Evolutionary conservation across 2,329 filamentous ascomycete species (phyloP), one percentile per base, ranked within the genome.

Genomic region (Alternaria viburni): DNA sequence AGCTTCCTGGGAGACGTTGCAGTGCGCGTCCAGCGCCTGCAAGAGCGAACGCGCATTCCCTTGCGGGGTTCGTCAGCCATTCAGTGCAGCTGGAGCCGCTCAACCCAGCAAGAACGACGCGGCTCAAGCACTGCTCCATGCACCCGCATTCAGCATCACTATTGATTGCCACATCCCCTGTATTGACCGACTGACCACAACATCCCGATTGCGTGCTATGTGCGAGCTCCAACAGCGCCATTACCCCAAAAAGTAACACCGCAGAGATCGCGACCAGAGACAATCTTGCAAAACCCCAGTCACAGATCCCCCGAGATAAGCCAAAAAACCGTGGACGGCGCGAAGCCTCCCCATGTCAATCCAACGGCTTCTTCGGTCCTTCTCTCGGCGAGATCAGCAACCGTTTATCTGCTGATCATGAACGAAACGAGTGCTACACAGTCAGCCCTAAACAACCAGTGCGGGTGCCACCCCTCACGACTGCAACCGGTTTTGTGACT

Each of bases 281-380:
- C 36, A n/a, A 52, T 23, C 21, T 23, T 52, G 30, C 19, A 7
- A 41, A 52, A 41, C 49, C 49, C 49, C 30, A 52, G 49, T 52
- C 49, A 52, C 30, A 36, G 49, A 52, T 52, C 49, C 49, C 13
- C 28, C 28, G 28, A 52, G 49, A 52, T 52, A 52, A 52, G 49
- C 49, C 49, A 52, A 41, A 52, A 19, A 51, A 30, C 49, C 49
- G 49, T 36, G 30, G 30, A 52, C 28, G 19, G 28, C 49, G 49
- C 49, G 49, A 52, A 41, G 49, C 30, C 19, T 52, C 28, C 28
- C 49, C 49, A 41, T 52, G 30, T 41, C 32, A 36, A 36, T 36
- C 49, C 49, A 52, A 52, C 49, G 19, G 49, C 49, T 52, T 41
- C 28, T 36, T 52, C 49, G 49, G 30, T 52, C 49, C 49, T 52